These are phyloP conservation scores for Hypoxylon sp. DNA, from an alignment of 2,329 filamentous ascomycete genomes.

Conservation along the genomic window DNA sequence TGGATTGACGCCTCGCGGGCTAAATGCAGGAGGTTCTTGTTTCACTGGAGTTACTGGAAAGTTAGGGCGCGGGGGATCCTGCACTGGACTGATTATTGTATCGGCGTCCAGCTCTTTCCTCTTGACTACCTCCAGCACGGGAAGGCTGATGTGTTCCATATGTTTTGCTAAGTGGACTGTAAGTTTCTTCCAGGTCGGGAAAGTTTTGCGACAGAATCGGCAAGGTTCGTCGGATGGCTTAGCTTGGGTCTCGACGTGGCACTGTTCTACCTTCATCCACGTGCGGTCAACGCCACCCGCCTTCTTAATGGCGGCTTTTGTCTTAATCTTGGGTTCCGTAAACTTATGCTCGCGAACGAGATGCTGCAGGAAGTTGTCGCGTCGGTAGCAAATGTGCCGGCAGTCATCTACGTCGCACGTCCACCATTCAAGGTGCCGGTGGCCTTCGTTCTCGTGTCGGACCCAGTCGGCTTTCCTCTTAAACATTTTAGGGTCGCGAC, in stretches of 20 bases:
- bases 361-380: conserved; percentile 94
- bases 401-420: conserved; percentile 86
- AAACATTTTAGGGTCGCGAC: conserved; percentile 89
- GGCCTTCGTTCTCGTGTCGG: conserved; percentile 91
- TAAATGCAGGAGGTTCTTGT: conserved; percentile 50
- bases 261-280: conserved; percentile 83
- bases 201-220: conserved; percentile 86
- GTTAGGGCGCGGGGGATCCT: conserved; percentile 65
- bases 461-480: conserved; percentile 98
- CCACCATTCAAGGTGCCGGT: conserved; percentile 93
- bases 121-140: conserved; percentile 76
- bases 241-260: conserved; percentile 77
- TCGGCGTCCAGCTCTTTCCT: conserved; percentile 68
- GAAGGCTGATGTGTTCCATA: conserved; percentile 92
- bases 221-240: conserved; percentile 83
- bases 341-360: conserved; percentile 93
- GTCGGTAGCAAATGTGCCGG: conserved; percentile 84
- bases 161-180: conserved; percentile 95
- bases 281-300: conserved; percentile 72
- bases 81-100: conserved; percentile 77
- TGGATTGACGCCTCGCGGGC: conserved; percentile 41
- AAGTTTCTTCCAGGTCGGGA: conserved; percentile 90
- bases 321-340: conserved; percentile 83
- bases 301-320: conserved; percentile 76
- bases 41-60: conserved; percentile 54